phyloP scores from a whole-genome alignment of 495 filamentous ascomycete species.

The Thozetella sp. region DNA sequence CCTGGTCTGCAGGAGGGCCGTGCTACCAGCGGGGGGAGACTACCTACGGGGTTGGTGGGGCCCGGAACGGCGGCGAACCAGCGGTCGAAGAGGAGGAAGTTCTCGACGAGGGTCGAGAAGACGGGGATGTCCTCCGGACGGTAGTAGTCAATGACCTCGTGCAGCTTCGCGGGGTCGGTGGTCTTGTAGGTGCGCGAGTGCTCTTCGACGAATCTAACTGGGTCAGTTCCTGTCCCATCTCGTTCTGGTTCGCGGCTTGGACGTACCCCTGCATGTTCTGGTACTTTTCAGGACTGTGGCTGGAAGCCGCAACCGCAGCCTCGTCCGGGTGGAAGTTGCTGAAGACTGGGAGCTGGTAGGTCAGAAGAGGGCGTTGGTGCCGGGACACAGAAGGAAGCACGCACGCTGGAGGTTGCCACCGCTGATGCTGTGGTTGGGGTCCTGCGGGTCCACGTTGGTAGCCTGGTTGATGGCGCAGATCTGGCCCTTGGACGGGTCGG shows the following conservation, averaged over 20 bases:
- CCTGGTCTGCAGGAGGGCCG: not conserved
- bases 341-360: conserved; percentile 30
- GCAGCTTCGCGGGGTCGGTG: conserved; percentile 35
- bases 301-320: conserved; percentile 29
- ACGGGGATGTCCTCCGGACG: conserved; percentile 49
- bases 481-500: no score
- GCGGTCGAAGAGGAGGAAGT: conserved; percentile 53
- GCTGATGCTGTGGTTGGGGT: conserved; percentile 51
- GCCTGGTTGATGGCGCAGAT: conserved; percentile 41
- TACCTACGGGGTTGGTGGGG: conserved; percentile 37
- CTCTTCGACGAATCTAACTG: conserved; percentile 50
- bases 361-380: no score
- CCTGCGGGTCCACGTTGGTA: conserved; percentile 45
- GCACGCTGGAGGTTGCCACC: conserved; percentile 50
- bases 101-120: conserved; percentile 45
- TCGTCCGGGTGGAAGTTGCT: conserved; percentile 44
- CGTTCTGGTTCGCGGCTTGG: no score
- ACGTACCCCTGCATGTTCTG: not conserved
- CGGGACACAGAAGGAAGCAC: not conserved
- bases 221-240: no score
- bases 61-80: conserved; percentile 53
- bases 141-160: conserved; percentile 57
- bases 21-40: not conserved
- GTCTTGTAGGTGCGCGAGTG: conserved; percentile 40
- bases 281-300: conserved; percentile 10